Evolutionary conservation across 2,329 filamentous ascomycete species (phyloP).

Genomic region (Botrytis elliptica): DNA sequence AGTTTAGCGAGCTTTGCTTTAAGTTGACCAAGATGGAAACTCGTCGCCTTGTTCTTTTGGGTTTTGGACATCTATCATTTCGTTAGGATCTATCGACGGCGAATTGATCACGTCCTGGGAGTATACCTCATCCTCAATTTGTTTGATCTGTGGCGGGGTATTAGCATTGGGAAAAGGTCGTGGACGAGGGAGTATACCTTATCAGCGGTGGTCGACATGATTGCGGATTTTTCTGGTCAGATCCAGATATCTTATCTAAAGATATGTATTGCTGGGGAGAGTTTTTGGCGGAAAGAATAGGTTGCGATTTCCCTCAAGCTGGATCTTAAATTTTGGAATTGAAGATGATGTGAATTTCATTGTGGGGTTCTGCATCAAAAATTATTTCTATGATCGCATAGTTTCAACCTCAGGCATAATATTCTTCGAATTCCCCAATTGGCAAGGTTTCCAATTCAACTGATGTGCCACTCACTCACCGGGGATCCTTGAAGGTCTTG

Average conservation of each 20-base stretch:
- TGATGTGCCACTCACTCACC: neutral
- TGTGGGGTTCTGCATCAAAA: conserved; percentile 17
- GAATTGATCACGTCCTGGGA: conserved; percentile 23
- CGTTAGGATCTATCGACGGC: conserved; percentile 26
- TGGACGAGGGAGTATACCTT: conserved; percentile 59
- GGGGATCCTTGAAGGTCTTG: neutral
- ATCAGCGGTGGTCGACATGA: conserved; percentile 95
- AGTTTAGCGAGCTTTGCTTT: conserved; percentile 98
- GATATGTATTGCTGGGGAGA: neutral
- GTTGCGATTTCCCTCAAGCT: neutral
- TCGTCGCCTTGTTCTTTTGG: conserved; percentile 96
- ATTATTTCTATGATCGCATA: conserved; percentile 14
- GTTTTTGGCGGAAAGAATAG: neutral
- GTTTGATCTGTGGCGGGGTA: conserved; percentile 71
- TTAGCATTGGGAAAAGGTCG: conserved; percentile 25
- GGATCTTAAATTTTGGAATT: conserved; percentile 10
- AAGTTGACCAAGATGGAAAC: conserved; percentile 89
- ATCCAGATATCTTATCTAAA: neutral
- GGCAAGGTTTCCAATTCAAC: neutral
- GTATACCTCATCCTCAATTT: conserved; percentile 88
- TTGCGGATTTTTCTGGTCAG: conserved; percentile 38
- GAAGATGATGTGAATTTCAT: conserved; percentile 10
- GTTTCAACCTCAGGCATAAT: conserved; percentile 4
- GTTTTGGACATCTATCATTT: conserved; percentile 79
- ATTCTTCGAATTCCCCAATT: too few relatives aligned